These are phyloP conservation scores for Suillus americanus DNA, from an alignment of 768 basidiomycete genomes.

Conservation along the genomic window DNA sequence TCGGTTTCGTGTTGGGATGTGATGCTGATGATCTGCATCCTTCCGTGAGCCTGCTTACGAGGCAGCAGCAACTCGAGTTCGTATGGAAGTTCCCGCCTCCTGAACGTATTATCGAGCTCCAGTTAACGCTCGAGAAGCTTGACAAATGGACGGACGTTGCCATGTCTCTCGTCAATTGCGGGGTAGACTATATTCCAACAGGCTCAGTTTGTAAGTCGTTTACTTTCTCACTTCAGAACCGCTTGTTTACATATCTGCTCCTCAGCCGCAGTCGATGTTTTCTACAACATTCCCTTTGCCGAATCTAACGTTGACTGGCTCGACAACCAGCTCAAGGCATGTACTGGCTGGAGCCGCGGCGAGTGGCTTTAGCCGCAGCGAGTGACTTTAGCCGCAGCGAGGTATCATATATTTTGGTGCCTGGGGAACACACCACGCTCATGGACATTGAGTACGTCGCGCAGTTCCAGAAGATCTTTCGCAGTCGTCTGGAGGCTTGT, in stretches of 20 bases:
- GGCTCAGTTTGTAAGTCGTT: conserved; percentile 28
- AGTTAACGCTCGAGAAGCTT: conserved; percentile 22
- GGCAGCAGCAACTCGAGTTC: conserved; percentile 21
- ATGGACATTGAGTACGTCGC: conserved; percentile 32
- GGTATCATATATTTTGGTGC: conserved; percentile 23
- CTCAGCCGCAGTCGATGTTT: conserved; percentile 22
- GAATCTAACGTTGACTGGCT: conserved; percentile 29
- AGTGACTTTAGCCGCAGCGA: background rate
- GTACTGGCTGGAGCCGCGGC: conserved; percentile 8
- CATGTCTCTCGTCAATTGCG: conserved; percentile 28
- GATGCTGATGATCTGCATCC: conserved; percentile 22
- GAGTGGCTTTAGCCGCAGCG: background rate
- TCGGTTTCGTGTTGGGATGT: conserved; percentile 31
- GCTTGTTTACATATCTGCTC: conserved; percentile 5
- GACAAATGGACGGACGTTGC: conserved; percentile 31
- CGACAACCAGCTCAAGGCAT: conserved; percentile 26
- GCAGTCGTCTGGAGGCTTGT: conserved; percentile 21
- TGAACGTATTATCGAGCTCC: conserved; percentile 27
- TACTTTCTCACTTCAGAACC: background rate
- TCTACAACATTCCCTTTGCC: conserved; percentile 25
- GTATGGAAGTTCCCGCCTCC: conserved; percentile 29
- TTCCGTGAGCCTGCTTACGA: conserved; percentile 17
- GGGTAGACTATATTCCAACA: conserved; percentile 24
- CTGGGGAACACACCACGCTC: conserved; percentile 28
- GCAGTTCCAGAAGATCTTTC: conserved; percentile 29